These are phyloP conservation scores for Diatrype stigma DNA, from an alignment of 2,329 filamentous ascomycete genomes.

Conservation along the genomic window DNA sequence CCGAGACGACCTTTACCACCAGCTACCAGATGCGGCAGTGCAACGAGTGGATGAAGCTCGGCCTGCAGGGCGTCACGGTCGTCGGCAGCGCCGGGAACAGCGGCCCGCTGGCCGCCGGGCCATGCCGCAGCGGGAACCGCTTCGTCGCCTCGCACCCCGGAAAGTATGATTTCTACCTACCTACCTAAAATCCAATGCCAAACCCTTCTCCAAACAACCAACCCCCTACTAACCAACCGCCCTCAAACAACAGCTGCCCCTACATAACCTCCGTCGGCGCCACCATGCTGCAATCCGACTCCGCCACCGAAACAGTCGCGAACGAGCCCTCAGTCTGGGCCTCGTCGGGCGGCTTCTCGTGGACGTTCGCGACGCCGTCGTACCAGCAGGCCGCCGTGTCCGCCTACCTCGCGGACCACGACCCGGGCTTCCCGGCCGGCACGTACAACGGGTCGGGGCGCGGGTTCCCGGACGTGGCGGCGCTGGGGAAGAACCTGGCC, in stretches of 20 bases:
- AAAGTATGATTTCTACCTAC: background rate
- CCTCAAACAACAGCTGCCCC: background rate
- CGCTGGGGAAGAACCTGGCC: slow-evolving; percentile 34
- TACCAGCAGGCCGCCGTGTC: slow-evolving; percentile 25
- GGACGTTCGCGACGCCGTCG: slow-evolving; percentile 25
- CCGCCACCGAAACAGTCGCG: background rate
- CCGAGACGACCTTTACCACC: slow-evolving; percentile 39
- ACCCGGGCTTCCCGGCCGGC: slow-evolving; percentile 23
- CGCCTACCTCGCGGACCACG: slow-evolving; percentile 19
- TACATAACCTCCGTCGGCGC: slow-evolving; percentile 2
- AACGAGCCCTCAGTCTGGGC: background rate
- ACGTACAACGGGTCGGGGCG: slow-evolving; percentile 41
- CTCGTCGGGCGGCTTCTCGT: slow-evolving; percentile 28
- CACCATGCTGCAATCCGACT: background rate
- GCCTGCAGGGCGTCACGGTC: slow-evolving; percentile 5
- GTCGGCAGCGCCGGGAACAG: slow-evolving; percentile 5
- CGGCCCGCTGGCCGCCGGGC: slow-evolving; percentile 4
- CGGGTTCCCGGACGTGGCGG: slow-evolving; percentile 46
- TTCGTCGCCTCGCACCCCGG: slow-evolving; percentile 1
- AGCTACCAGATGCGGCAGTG: slow-evolving; percentile 39
- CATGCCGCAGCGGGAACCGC: slow-evolving; percentile 1
- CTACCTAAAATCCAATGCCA: no score
- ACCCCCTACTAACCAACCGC: no score
- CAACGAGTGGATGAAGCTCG: slow-evolving; percentile 17
- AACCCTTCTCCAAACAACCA: background rate